phyloP scores from a whole-genome alignment of 2,329 filamentous ascomycete genomes.

The Pseudogymnoascus sp. region DNA sequence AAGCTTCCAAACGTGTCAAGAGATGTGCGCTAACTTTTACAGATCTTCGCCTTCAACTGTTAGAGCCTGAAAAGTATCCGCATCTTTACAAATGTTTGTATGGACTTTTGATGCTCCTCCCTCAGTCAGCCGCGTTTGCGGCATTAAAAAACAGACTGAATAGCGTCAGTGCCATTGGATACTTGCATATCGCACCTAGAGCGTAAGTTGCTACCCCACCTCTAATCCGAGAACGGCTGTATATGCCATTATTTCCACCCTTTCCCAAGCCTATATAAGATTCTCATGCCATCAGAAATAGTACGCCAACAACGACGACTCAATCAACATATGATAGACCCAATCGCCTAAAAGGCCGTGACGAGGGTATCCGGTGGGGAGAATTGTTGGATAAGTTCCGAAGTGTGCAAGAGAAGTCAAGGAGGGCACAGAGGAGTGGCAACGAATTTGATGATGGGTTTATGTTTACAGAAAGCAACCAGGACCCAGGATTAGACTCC shows the following conservation, averaged over 20 bases:
- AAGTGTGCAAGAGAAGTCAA: constrained; percentile 76
- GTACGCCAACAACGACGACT: constrained; percentile 39
- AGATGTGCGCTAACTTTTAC: constrained; percentile 16
- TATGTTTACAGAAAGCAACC: constrained; percentile 38
- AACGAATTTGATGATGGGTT: constrained; percentile 41
- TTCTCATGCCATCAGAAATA: constrained; percentile 18
- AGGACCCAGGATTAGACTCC: constrained; percentile 24
- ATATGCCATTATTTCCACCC: constrained; percentile 1
- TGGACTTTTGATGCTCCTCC: constrained; percentile 93
- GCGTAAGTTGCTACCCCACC: constrained; percentile 49
- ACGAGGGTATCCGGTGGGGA: constrained; percentile 84
- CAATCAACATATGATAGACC: constrained; percentile 59
- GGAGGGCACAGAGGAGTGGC: constrained; percentile 55
- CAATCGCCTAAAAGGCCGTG: constrained; percentile 69
- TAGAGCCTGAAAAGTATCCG: constrained; percentile 91
- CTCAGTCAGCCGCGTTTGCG: constrained; percentile 93
- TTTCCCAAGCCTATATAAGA: not conserved
- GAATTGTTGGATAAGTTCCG: constrained; percentile 94
- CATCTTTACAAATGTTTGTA: constrained; percentile 97
- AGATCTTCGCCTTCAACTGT: constrained; percentile 89
- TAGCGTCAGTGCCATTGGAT: constrained; percentile 93
- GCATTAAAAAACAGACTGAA: constrained; percentile 94
- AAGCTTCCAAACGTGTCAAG: constrained; percentile 27
- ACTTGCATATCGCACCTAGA: constrained; percentile 74
- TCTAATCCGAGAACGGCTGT: not conserved